Conservation (phyloP, 2,329 filamentous ascomycete species). For the Botrytis fabae region DNA sequence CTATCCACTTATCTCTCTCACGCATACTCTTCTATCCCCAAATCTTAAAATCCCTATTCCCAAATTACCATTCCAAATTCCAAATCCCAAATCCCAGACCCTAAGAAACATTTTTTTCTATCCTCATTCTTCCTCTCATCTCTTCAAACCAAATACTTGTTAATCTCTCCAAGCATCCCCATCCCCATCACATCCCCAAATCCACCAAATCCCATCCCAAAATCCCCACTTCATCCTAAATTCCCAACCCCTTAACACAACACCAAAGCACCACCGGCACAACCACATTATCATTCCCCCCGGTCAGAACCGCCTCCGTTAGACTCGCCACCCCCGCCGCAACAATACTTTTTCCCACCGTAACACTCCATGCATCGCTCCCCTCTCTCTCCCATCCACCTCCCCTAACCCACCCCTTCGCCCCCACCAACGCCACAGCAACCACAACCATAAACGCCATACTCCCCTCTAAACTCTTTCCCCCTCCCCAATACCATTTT, state of each 20-base stretch:
- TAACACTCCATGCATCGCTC: neutral
- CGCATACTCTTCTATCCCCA: too few relatives aligned
- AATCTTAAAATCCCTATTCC: neutral
- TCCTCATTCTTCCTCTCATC: neutral
- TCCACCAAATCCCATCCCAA: too few relatives aligned
- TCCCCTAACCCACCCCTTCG: slow-evolving; percentile 71
- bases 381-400: slow-evolving; percentile 85
- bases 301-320: slow-evolving; percentile 92
- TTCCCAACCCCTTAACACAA: slow-evolving; percentile 70
- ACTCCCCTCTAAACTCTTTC: slow-evolving; percentile 89
- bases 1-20: too few relatives aligned
- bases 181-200: too few relatives aligned
- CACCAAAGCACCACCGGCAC: slow-evolving; percentile 89
- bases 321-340: slow-evolving; percentile 82
- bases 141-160: too few relatives aligned
- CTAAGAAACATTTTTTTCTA: neutral
- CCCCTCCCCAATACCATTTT: slow-evolving; percentile 97
- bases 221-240: slow-evolving; percentile 28
- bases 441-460: slow-evolving; percentile 81
- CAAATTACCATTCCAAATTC: too few relatives aligned
- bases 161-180: neutral
- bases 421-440: slow-evolving; percentile 67
- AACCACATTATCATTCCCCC: slow-evolving; percentile 92
- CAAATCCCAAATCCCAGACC: neutral
- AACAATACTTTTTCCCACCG: slow-evolving; percentile 60